phyloP scores from a whole-genome alignment of 805 yeast species.

The Candida oleophila region DNA sequence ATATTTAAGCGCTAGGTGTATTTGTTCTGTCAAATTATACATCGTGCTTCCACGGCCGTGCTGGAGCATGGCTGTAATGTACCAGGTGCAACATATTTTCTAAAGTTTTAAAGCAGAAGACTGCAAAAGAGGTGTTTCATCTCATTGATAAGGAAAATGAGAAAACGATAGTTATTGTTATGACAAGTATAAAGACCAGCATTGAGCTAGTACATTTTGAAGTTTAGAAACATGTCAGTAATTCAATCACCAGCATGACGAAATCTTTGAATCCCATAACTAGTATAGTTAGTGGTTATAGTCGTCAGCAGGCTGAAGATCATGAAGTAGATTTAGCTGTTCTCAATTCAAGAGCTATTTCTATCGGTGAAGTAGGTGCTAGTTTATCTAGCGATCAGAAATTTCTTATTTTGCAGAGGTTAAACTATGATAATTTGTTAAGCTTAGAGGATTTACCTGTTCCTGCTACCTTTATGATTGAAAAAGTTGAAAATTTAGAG shows the following conservation, averaged over 20 bases:
- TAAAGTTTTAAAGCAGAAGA: too few relatives aligned
- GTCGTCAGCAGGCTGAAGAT: not conserved
- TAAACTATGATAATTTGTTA: constrained; percentile 24
- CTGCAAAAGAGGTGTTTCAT: too few relatives aligned
- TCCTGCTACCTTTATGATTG: constrained; percentile 39
- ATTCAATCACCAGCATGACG: not conserved
- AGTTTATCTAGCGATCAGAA: constrained; percentile 26
- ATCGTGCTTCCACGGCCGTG: too few relatives aligned
- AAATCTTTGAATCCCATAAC: not conserved
- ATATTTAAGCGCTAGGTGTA: not conserved
- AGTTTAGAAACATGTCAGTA: too few relatives aligned
- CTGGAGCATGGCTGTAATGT: not conserved
- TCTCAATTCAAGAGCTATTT: constrained; percentile 19
- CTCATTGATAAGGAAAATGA: too few relatives aligned
- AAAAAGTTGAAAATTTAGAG: constrained; percentile 33
- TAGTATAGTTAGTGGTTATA: not conserved
- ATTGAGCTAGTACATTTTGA: too few relatives aligned
- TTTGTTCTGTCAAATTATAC: too few relatives aligned
- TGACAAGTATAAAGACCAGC: too few relatives aligned
- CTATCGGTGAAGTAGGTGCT: constrained; percentile 26
- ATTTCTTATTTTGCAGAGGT: constrained; percentile 22
- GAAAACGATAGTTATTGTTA: too few relatives aligned
- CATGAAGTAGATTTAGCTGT: constrained; percentile 15
- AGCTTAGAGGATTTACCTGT: constrained; percentile 28
- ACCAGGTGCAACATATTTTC: not conserved